Conservation (phyloP, 352 stramenopile genomes). For the Phytophthora sojae region DNA sequence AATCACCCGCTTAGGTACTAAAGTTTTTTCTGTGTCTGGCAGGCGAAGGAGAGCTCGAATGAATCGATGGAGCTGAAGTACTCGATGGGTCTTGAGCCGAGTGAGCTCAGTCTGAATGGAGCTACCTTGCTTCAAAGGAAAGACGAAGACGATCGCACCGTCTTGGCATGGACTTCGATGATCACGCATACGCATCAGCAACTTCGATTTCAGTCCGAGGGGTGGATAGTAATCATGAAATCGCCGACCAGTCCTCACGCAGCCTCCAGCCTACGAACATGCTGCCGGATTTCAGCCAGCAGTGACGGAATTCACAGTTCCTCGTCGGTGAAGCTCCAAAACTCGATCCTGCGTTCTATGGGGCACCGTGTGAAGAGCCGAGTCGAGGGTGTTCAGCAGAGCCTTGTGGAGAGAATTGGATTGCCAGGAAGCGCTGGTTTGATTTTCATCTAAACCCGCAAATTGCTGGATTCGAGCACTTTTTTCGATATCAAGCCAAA, state of each 20-base stretch:
- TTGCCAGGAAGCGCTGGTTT: background rate
- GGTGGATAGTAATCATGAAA: slow-evolving; percentile 17
- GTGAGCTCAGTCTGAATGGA: slow-evolving; percentile 9
- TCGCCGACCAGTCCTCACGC: slow-evolving; percentile 3
- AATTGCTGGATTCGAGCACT: too few relatives aligned
- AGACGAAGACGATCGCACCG: slow-evolving; percentile 7
- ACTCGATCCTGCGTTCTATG: slow-evolving; percentile 10
- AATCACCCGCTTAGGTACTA: background rate
- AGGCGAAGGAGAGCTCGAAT: slow-evolving; percentile 7
- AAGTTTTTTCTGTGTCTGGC: background rate
- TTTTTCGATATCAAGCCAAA: too few relatives aligned
- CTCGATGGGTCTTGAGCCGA: slow-evolving; percentile 10
- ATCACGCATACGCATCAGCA: background rate
- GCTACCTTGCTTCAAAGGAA: slow-evolving; percentile 8
- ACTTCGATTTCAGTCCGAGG: slow-evolving; percentile 21
- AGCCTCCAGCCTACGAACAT: slow-evolving; percentile 12
- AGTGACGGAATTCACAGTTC: background rate
- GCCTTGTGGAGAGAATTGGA: background rate
- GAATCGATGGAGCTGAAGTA: slow-evolving; percentile 13
- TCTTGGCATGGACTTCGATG: slow-evolving; percentile 15
- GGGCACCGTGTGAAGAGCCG: slow-evolving; percentile 9
- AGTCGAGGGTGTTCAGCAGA: slow-evolving; percentile 8
- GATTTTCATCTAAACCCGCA: slow-evolving; percentile 13
- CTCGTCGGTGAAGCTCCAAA: background rate
- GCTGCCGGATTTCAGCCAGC: slow-evolving; percentile 10